Conservation (phyloP, 176 grass and related monocot genomes). For the Echinochloa phyllopogon region DNA sequence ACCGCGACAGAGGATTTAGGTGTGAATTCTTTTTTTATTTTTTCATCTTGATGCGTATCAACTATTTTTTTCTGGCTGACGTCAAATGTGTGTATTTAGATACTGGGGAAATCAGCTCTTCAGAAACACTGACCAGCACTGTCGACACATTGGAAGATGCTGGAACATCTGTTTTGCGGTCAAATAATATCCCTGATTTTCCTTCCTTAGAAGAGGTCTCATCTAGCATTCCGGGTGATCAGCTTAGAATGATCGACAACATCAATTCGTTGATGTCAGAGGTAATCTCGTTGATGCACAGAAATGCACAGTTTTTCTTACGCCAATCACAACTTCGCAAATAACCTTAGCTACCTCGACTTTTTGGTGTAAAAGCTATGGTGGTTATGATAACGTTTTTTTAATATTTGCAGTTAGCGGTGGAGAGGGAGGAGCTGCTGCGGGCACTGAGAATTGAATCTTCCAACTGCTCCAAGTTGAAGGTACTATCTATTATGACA, state of each 20-base stretch:
- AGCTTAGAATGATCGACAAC: conserved; percentile 85
- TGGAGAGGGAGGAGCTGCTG: conserved; percentile 95
- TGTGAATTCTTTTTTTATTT: conserved; percentile 44
- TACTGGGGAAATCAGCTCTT: conserved; percentile 52
- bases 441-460: conserved; percentile 89
- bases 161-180: conserved; percentile 48
- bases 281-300: conserved; percentile 53
- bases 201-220: conserved; percentile 54
- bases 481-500: conserved; percentile 54
- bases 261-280: conserved; percentile 79
- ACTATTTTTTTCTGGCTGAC: conserved; percentile 37
- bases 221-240: conserved; percentile 69
- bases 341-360: conserved; percentile 22
- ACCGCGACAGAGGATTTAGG: conserved; percentile 92
- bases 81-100: conserved; percentile 50
- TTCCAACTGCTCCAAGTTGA: conserved; percentile 96
- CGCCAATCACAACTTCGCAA: background rate
- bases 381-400: conserved; percentile 11
- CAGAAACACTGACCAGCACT: conserved; percentile 47
- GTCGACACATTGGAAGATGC: conserved; percentile 53
- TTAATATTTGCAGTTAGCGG: conserved; percentile 72
- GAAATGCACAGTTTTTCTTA: background rate
- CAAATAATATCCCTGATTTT: conserved; percentile 50
- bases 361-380: conserved; percentile 25
- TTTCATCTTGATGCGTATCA: background rate